phyloP scores from a whole-genome alignment of 257 asterid species.

The Solanum etuberosum region DNA sequence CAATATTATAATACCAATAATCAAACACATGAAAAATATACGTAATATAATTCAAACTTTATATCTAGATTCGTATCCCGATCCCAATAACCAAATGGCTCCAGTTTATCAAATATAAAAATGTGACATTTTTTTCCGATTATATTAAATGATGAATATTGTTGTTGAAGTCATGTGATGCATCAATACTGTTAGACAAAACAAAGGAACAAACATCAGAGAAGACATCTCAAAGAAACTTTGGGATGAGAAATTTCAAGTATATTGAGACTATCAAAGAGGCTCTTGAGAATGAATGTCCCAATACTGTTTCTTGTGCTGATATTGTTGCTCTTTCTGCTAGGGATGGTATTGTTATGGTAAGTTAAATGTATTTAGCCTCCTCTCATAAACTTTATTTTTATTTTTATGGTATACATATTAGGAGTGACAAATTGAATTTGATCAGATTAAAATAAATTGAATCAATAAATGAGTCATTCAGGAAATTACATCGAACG shows the following conservation, averaged over 20 bases:
- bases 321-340: slow-evolving; percentile 84
- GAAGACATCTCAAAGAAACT: slow-evolving; percentile 35
- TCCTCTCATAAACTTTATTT: not conserved
- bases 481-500: too few relatives aligned
- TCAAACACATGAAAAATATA: not conserved
- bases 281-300: slow-evolving; percentile 62
- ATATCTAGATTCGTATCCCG: not conserved
- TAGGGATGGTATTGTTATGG: slow-evolving; percentile 60
- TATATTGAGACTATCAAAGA: slow-evolving; percentile 45
- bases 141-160: not conserved
- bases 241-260: slow-evolving; percentile 74
- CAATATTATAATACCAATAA: not conserved
- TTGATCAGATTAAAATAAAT: not conserved
- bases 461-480: too few relatives aligned
- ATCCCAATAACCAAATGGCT: not conserved
- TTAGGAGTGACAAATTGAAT: not conserved
- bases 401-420: not conserved
- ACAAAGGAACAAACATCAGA: slow-evolving; percentile 43
- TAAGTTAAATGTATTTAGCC: slow-evolving; percentile 1
- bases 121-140: not conserved
- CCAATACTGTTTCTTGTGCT: slow-evolving; percentile 73
- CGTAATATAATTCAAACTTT: not conserved
- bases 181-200: slow-evolving; percentile 55
- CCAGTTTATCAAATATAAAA: not conserved
- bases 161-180: slow-evolving; percentile 62